A percentile compares a stretch with the other conserved stretches of the same genome.
Evolutionary conservation across 192 early-diverging fungal species (phyloP).

Genomic region (Backusella sp.): DNA sequence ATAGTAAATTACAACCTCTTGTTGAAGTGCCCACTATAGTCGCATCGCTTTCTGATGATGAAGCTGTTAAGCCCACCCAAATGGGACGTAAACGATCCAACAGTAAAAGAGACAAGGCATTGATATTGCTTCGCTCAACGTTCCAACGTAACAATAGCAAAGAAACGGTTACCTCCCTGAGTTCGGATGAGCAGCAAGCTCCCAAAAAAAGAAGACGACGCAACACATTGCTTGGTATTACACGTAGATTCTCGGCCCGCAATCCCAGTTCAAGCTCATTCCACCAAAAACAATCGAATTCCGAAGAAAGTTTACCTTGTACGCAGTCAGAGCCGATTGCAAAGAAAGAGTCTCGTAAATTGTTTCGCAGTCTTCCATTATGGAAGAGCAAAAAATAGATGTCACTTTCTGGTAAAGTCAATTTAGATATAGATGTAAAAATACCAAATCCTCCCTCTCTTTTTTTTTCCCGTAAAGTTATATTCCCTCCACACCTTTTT

Average conservation of each 20-base stretch:
- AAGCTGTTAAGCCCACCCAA: background rate
- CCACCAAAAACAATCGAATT: background rate
- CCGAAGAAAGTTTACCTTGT: background rate
- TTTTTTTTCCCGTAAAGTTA: background rate
- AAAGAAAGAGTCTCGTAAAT: background rate
- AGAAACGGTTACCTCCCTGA: background rate
- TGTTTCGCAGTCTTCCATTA: constrained; percentile 7
- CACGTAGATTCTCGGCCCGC: constrained; percentile 5
- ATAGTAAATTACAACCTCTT: background rate
- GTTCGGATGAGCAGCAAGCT: background rate
- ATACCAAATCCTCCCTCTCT: background rate
- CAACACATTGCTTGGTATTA: constrained; percentile 11
- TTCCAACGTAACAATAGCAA: background rate
- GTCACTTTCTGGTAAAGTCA: background rate
- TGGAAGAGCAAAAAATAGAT: constrained; percentile 8
- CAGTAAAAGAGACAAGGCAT: constrained; percentile 5
- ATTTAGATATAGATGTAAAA: background rate
- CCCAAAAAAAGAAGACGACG: constrained; percentile 12
- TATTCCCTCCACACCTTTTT: background rate
- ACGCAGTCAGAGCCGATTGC: background rate
- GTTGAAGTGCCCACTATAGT: background rate
- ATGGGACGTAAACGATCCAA: background rate
- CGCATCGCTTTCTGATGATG: background rate
- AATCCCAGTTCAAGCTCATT: background rate
- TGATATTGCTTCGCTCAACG: constrained; percentile 8